Evolutionary conservation across 2,329 filamentous ascomycete genomes (phyloP), one percentile per base, ranked within the genome.

Genomic region (Remersonia thermophila): DNA sequence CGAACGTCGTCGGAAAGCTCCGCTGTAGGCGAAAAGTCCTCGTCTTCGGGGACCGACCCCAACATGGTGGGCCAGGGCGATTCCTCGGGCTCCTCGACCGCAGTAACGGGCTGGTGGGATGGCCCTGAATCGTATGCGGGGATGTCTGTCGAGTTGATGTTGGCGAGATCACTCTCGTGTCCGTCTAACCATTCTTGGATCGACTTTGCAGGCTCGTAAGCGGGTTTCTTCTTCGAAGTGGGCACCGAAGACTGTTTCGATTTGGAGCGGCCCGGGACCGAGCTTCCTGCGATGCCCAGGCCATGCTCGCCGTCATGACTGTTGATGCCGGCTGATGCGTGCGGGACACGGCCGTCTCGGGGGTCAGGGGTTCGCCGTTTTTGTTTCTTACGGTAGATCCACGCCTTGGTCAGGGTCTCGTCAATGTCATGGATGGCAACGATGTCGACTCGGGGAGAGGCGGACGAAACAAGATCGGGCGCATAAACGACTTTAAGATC

Each of bases 371-470:
- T 16, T 12, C 35, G 35, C 20, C 38, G 36, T 29, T 33, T 36
- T 7, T 16, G 20, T 8, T 20, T 32, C 18, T 27, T 36, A 9
- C 30, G 25, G 18, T 43, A 44, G 12, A 32, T 10, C 38, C 38
- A 44, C 7, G 42, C 39, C 6, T 27, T 41, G 9, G 29, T 12
- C 20, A 36, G 26, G 1, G 39, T 27, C 14, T 44, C 30, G 23
- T 33, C 42, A 26, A 44, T 25, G 36, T 44, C 42, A 23, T 39
- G 42, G 3, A 44, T 31, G 17, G 42, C 42, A 2, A 44, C 27
- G 32, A 44, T 31, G 7, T 42, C 37, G 7, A 39, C 30, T n/a
- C 29, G 27, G 2, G 41, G 41, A 23, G 9, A 5, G 20, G 9
- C 5, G 20, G 5, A 6, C 20, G 20, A 23, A 23, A 9, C 9